These are phyloP conservation scores for Fusarium brevicatenulatum DNA, from an alignment of 2,329 filamentous ascomycete species.

Conservation along the genomic window DNA sequence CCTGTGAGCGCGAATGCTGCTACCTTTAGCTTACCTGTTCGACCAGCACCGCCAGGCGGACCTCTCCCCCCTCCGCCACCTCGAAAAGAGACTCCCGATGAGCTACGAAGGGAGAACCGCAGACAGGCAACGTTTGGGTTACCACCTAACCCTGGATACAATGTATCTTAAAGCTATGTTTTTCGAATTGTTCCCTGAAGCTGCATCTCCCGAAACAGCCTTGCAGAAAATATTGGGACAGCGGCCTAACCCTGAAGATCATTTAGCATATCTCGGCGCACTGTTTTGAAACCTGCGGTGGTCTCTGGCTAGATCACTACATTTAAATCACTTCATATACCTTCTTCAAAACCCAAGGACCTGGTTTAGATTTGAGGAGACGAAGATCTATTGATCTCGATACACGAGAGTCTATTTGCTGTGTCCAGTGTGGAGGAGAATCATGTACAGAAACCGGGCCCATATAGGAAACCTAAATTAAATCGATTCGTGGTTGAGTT, in stretches of 20 bases:
- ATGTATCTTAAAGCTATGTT: slow-evolving; percentile 39
- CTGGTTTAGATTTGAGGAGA: slow-evolving; percentile 29
- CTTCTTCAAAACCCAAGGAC: slow-evolving; percentile 28
- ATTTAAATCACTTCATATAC: slow-evolving; percentile 38
- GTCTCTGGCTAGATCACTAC: slow-evolving; percentile 38
- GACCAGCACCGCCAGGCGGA: slow-evolving; percentile 68
- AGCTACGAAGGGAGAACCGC: slow-evolving; percentile 61
- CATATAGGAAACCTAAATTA: slow-evolving; percentile 42
- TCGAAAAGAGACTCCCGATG: slow-evolving; percentile 66
- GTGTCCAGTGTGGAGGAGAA: slow-evolving; percentile 33
- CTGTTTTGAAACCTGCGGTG: slow-evolving; percentile 42
- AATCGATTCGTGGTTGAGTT: slow-evolving; percentile 34
- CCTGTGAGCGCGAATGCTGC: slow-evolving; percentile 57
- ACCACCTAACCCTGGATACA: slow-evolving; percentile 55
- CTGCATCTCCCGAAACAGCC: slow-evolving; percentile 14
- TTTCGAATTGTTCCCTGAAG: slow-evolving; percentile 20
- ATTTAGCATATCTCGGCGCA: slow-evolving; percentile 51
- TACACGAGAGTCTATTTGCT: slow-evolving; percentile 27
- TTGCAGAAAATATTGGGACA: slow-evolving; percentile 35
- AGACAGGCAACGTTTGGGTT: slow-evolving; percentile 65
- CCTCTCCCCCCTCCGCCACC: slow-evolving; percentile 70
- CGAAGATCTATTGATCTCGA: slow-evolving; percentile 28
- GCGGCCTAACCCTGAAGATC: slow-evolving; percentile 36
- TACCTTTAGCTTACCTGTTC: slow-evolving; percentile 72
- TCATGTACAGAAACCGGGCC: slow-evolving; percentile 31